Evolutionary conservation across 2,329 filamentous ascomycete species (phyloP), one percentile per base, ranked within the genome.

Genomic region (Chaetomiaceae sp.): DNA sequence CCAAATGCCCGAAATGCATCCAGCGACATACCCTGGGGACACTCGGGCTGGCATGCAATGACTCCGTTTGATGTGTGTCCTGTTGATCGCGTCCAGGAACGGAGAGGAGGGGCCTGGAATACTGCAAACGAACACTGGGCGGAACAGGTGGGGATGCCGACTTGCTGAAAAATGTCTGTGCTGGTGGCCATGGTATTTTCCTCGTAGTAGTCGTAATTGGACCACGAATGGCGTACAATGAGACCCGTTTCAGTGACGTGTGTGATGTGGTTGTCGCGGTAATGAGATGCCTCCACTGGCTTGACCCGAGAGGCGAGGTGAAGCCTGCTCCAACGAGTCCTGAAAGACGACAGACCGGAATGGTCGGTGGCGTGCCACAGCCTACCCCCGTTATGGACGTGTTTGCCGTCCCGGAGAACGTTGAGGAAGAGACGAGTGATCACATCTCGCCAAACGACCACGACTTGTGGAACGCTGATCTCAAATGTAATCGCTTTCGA

Each of bases 1-100:
- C 71, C 69, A n/a, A 84, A 73, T 0, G 73, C 69, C 46, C 78
- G 76, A 61, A 74, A 85, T 48, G 86, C 80, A 0, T 76, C 73
- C 0, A 81, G 53, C 0, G 75, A 70, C 51, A 86, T 67, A 20
- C 73, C 60, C 0, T 51, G 10, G 0, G 82, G 79, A 44, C 80
- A 83, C 0, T 63, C 46, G 0, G 59, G 65, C 52, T 81, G 78
- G 1, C 61, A 64, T 0, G 81, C 73, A 11, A 86, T 71, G 0
- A 79, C 74, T 0, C 70, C 58, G 51, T 87, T 87, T 0, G 77
- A 69, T 0, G 63, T 46, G 33, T 62, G 60, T 3, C 2, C 37
- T 3, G 44, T 37, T 11, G 16, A 48, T 2, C 55, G 53, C 18
- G 57, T 55, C 56, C 54, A 61, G 2, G 41, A 11, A 3, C 30